These are phyloP conservation scores for Sclerotinia sclerotiorum DNA, from an alignment of 2,329 filamentous ascomycete genomes.

Conservation along the genomic window DNA sequence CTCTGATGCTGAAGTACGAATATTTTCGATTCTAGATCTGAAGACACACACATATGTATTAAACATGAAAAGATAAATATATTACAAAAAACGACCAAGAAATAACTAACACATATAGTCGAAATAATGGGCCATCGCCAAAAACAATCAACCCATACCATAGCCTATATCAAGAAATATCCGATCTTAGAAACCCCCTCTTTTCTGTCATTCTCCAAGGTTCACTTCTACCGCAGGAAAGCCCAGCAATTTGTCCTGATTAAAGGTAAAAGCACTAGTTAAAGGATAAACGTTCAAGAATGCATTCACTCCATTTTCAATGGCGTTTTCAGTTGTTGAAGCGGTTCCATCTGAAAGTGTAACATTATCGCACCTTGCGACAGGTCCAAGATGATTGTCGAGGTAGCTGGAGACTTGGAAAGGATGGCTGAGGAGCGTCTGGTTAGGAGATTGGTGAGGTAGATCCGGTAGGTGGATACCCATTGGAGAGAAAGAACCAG, in stretches of 20 bases:
- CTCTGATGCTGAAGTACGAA: neutral
- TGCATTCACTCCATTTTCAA: neutral
- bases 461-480: constrained; percentile 1
- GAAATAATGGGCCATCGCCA: neutral
- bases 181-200: neutral
- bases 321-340: neutral
- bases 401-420: constrained; percentile 3
- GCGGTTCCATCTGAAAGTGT: constrained; percentile 3
- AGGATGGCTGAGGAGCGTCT: neutral
- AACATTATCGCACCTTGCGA: neutral
- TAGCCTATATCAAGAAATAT: neutral
- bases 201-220: neutral
- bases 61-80: neutral
- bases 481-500: neutral
- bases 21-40: neutral
- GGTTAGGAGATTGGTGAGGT: constrained; percentile 4
- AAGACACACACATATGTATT: neutral
- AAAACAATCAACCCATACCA: neutral
- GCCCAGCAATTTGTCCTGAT: neutral
- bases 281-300: neutral
- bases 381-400: constrained; percentile 13
- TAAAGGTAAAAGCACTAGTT: constrained; percentile 2
- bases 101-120: neutral
- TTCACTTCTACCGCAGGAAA: neutral
- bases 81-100: neutral